Evolutionary conservation across 2,329 filamentous ascomycete genomes (phyloP).

Genomic region (Bipolaris gigantea): DNA sequence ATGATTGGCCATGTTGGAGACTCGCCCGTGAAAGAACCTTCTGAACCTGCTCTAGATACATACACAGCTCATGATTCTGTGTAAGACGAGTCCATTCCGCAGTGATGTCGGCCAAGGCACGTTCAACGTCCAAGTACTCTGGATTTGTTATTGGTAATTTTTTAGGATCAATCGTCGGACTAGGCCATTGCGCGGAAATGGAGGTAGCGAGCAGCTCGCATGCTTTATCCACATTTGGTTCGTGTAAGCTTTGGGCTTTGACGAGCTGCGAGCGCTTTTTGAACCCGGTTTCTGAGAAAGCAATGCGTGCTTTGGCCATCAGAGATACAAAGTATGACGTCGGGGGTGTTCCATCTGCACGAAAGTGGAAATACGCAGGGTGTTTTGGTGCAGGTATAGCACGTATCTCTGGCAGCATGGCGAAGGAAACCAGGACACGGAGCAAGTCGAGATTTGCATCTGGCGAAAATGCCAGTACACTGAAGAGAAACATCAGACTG

Average conservation of each 20-base stretch:
- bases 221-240: slow-evolving; percentile 28
- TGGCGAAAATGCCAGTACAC: slow-evolving; percentile 48
- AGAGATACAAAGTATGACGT: slow-evolving; percentile 6
- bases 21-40: slow-evolving; percentile 20
- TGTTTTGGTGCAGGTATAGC: slow-evolving; percentile 42
- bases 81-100: slow-evolving; percentile 55
- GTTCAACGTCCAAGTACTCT: slow-evolving; percentile 38
- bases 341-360: slow-evolving; percentile 36
- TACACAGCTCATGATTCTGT: slow-evolving; percentile 53
- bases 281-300: slow-evolving; percentile 33
- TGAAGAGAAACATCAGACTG: slow-evolving; percentile 52
- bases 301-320: slow-evolving; percentile 33
- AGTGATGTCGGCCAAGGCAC: slow-evolving; percentile 47
- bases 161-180: slow-evolving; percentile 35
- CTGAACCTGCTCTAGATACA: slow-evolving; percentile 52
- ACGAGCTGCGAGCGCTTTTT: slow-evolving; percentile 31
- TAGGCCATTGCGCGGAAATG: slow-evolving; percentile 47
- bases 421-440: slow-evolving; percentile 51
- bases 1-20: background rate
- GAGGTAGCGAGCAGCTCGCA: slow-evolving; percentile 46
- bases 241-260: slow-evolving; percentile 28
- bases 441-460: slow-evolving; percentile 48
- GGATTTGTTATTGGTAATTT: slow-evolving; percentile 31
- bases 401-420: slow-evolving; percentile 47
- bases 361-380: slow-evolving; percentile 41